phyloP scores from a whole-genome alignment of 2,329 filamentous ascomycete genomes.

The Hymenoscyphus repandus region DNA sequence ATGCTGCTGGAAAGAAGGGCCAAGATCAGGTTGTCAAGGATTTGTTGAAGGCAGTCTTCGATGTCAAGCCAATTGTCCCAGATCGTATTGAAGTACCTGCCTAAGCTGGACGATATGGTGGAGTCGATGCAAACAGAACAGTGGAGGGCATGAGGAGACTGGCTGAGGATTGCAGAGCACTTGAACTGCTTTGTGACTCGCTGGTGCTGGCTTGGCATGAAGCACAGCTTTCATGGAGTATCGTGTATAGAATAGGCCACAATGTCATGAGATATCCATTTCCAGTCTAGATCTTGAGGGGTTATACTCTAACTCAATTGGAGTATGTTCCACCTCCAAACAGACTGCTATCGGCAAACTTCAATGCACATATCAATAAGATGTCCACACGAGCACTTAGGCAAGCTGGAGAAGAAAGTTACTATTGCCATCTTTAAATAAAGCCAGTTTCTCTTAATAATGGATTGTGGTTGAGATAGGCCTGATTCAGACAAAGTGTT shows the following conservation, averaged over 20 bases:
- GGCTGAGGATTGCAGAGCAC: background rate
- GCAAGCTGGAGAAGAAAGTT: too few relatives aligned
- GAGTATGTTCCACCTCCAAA: too few relatives aligned
- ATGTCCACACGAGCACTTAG: too few relatives aligned
- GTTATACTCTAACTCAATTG: background rate
- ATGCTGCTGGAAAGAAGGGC: slow-evolving; percentile 71
- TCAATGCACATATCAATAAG: too few relatives aligned
- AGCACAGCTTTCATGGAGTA: background rate
- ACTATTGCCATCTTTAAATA: too few relatives aligned
- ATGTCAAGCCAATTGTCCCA: slow-evolving; percentile 69
- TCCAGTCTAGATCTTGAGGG: slow-evolving; percentile 1
- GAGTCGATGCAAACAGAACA: background rate
- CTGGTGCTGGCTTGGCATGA: background rate
- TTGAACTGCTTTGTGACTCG: background rate
- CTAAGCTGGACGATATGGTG: slow-evolving; percentile 12
- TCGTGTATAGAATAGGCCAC: slow-evolving; percentile 27
- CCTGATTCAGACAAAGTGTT: background rate
- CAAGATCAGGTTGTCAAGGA: slow-evolving; percentile 77
- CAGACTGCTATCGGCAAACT: too few relatives aligned
- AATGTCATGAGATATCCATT: slow-evolving; percentile 23
- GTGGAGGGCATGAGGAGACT: background rate
- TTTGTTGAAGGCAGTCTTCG: slow-evolving; percentile 77
- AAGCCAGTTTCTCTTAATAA: background rate
- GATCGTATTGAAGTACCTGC: slow-evolving; percentile 31
- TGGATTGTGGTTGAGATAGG: background rate